Conservation (phyloP, 2,329 filamentous ascomycete genomes). For the Ophiocordyceps unilateralis region DNA sequence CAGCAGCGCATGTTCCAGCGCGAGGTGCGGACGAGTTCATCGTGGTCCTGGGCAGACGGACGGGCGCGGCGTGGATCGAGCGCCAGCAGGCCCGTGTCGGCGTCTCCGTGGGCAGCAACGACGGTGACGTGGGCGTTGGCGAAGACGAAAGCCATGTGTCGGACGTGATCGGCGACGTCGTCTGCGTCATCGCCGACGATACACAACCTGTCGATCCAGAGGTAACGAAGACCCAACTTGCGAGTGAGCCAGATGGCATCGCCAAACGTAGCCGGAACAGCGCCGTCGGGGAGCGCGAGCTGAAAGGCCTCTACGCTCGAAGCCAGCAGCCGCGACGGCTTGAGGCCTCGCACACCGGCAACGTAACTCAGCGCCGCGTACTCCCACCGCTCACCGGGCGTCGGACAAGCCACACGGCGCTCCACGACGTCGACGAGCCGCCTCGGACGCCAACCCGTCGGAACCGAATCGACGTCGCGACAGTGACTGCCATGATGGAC, state of each 20-base stretch:
- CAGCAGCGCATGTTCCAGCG: conserved; percentile 23
- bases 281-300: conserved; percentile 16
- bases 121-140: conserved; percentile 26
- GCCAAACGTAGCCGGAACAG: conserved; percentile 22
- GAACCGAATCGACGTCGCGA: conserved; percentile 9
- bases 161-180: conserved; percentile 21
- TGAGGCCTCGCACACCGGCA: conserved; percentile 13
- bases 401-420: conserved; percentile 19
- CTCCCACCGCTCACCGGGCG: conserved; percentile 15
- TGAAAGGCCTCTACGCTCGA: conserved; percentile 20
- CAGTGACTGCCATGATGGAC: conserved; percentile 24
- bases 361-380: conserved; percentile 30
- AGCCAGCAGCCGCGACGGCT: conserved; percentile 14
- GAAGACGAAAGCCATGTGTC: conserved; percentile 28
- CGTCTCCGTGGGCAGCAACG: conserved; percentile 23
- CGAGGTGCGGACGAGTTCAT: conserved; percentile 20
- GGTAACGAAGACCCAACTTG: conserved; percentile 23
- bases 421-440: conserved; percentile 25
- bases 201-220: conserved; percentile 30
- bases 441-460: conserved; percentile 19
- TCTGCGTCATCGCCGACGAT: conserved; percentile 25
- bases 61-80: conserved; percentile 16
- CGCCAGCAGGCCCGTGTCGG: conserved; percentile 18
- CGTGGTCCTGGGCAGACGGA: conserved; percentile 14
- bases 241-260: conserved; percentile 26